These are phyloP conservation scores for Chrysoporthe austroafricana DNA, from an alignment of 2,329 filamentous ascomycete species.

Conservation along the genomic window DNA sequence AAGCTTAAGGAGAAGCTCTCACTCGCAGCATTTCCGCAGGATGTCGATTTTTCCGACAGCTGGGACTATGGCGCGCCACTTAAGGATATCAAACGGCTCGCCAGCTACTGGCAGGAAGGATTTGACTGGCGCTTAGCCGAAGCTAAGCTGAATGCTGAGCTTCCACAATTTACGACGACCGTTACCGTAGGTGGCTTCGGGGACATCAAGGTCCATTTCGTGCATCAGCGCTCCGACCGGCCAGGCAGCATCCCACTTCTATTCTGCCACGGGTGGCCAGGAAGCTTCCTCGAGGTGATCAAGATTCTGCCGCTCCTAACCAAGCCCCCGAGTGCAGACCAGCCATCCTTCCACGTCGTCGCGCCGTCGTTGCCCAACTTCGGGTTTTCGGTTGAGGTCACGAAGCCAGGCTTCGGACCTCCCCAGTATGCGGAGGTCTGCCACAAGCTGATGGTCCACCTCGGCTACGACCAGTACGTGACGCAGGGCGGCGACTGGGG, in stretches of 20 bases:
- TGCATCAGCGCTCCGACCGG: constrained; percentile 51
- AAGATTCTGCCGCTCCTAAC: constrained; percentile 41
- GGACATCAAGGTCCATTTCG: constrained; percentile 64
- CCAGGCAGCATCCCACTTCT: constrained; percentile 44
- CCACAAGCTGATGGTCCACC: constrained; percentile 44
- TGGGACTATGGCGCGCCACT: constrained; percentile 65
- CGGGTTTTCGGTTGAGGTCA: constrained; percentile 44
- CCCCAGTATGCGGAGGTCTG: constrained; percentile 38
- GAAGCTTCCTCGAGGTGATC: constrained; percentile 44
- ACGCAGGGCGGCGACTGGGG: constrained; percentile 75
- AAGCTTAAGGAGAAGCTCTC: constrained; percentile 27
- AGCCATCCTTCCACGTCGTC: constrained; percentile 51
- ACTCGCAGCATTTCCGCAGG: constrained; percentile 50
- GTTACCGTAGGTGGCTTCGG: constrained; percentile 61
- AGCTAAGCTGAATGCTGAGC: constrained; percentile 55
- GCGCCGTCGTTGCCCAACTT: constrained; percentile 50
- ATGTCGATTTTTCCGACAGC: constrained; percentile 49
- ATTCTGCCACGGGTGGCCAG: constrained; percentile 49
- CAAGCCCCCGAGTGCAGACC: constrained; percentile 31
- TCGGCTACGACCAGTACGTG: constrained; percentile 44
- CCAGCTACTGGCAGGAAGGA: constrained; percentile 60
- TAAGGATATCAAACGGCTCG: constrained; percentile 61
- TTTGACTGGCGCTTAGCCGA: constrained; percentile 66
- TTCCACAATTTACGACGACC: constrained; percentile 61
- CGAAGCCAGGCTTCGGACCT: constrained; percentile 38